Evolutionary conservation across 345 rosid genomes (phyloP).

Genomic region (Syzygium jambos): DNA sequence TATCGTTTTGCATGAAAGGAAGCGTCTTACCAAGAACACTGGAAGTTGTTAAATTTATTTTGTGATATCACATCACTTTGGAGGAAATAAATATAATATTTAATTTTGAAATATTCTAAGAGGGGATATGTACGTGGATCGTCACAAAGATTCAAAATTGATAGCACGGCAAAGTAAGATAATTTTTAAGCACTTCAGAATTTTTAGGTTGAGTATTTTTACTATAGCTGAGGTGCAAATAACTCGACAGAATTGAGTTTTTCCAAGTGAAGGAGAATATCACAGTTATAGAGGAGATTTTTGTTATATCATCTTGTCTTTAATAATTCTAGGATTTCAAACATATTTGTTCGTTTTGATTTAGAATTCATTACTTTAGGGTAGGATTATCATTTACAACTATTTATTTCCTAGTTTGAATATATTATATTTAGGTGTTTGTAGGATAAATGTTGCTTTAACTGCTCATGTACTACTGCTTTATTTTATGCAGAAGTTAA

Average conservation of each 20-base stretch:
- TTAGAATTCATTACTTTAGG: background rate
- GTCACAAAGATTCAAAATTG: background rate
- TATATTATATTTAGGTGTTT: background rate
- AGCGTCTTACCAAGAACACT: background rate
- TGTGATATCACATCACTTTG: background rate
- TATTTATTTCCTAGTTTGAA: background rate
- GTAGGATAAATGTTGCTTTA: background rate
- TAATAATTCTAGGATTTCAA: background rate
- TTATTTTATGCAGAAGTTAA: background rate
- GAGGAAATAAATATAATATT: background rate
- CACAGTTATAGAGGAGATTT: background rate
- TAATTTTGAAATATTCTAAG: background rate
- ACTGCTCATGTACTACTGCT: background rate
- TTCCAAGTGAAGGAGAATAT: background rate
- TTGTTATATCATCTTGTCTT: background rate
- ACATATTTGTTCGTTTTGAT: background rate
- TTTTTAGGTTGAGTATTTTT: background rate
- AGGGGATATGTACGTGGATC: background rate
- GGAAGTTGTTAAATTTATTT: background rate
- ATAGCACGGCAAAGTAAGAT: background rate
- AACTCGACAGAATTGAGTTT: background rate
- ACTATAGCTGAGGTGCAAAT: background rate
- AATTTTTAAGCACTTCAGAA: background rate
- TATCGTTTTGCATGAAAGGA: background rate
- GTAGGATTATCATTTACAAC: background rate